Evolutionary conservation across 768 basidiomycete species (phyloP).

Genomic region (Arthromyces matolae): DNA sequence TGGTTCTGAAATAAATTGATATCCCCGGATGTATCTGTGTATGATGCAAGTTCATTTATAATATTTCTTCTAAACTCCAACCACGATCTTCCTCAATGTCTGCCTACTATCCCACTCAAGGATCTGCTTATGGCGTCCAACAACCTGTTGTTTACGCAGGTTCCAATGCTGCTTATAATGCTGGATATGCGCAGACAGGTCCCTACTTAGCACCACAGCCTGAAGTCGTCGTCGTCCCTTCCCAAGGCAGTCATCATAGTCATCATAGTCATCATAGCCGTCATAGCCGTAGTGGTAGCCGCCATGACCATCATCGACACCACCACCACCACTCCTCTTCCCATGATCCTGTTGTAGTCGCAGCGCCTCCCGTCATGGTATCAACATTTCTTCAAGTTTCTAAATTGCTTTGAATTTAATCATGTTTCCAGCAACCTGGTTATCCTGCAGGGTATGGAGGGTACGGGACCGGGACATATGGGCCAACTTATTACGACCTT

Average conservation of each 20-base stretch:
- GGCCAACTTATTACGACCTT: constrained; percentile 21
- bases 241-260: constrained; percentile 20
- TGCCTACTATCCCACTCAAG: constrained; percentile 39
- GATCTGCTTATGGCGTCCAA: constrained; percentile 20
- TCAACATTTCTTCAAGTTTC: constrained; percentile 3
- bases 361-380: constrained; percentile 28
- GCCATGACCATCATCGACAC: constrained; percentile 20
- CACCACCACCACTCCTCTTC: constrained; percentile 19
- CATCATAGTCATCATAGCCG: constrained; percentile 12
- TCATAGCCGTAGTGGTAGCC: constrained; percentile 17
- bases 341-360: constrained; percentile 19
- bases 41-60: constrained; percentile 2
- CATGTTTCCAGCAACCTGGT: constrained; percentile 25
- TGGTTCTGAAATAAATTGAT: too few species aligned
- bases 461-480: too few species aligned
- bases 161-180: constrained; percentile 18
- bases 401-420: not conserved
- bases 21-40: constrained; percentile 4
- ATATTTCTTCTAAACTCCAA: constrained; percentile 10
- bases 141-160: constrained; percentile 33
- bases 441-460: constrained; percentile 21
- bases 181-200: constrained; percentile 13
- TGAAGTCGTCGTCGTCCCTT: constrained; percentile 14
- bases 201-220: constrained; percentile 15
- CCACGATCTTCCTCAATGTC: too few species aligned